Percentiles rank a stretch among this genome's conserved stretches.
phyloP scores from a whole-genome alignment of 2,329 filamentous ascomycete species.

The Calonectria multiphialidica region DNA sequence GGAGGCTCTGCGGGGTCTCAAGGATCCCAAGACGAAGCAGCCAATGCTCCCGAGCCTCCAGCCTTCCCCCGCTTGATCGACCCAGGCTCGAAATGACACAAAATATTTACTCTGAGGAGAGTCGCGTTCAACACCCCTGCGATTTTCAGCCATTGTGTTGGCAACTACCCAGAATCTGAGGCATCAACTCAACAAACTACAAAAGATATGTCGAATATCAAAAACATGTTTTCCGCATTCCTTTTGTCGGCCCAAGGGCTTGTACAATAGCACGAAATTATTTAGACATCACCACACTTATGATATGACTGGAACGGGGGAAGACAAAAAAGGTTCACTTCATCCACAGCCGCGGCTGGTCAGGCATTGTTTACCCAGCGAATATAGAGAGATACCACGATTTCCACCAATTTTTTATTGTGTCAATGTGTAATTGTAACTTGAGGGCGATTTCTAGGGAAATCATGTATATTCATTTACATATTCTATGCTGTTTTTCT shows the following conservation, averaged over 20 bases:
- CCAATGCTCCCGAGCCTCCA: constrained; percentile 60
- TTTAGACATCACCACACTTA: constrained; percentile 34
- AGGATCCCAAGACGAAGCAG: constrained; percentile 69
- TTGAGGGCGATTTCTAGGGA: not conserved
- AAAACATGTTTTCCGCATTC: not conserved
- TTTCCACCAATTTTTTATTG: not conserved
- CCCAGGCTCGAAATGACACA: too few relatives aligned
- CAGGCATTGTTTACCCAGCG: constrained; percentile 10
- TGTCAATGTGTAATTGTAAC: not conserved
- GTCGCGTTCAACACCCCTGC: not conserved
- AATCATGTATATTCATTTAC: not conserved
- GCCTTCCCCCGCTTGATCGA: constrained; percentile 15
- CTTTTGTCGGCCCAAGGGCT: constrained; percentile 9
- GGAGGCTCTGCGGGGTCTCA: constrained; percentile 62
- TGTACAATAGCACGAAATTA: constrained; percentile 34
- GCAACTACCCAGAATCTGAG: not conserved
- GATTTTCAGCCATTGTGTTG: not conserved
- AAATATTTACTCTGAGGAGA: not conserved
- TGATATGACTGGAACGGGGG: constrained; percentile 5
- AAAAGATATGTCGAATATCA: constrained; percentile 3
- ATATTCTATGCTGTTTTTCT: not conserved
- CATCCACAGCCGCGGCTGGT: not conserved
- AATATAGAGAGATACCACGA: constrained; percentile 25
- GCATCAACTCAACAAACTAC: not conserved
- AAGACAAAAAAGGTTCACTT: not conserved